Conservation (phyloP, 1,284 basidiomycete genomes). For the Rugiboletus extremiorientalis region DNA sequence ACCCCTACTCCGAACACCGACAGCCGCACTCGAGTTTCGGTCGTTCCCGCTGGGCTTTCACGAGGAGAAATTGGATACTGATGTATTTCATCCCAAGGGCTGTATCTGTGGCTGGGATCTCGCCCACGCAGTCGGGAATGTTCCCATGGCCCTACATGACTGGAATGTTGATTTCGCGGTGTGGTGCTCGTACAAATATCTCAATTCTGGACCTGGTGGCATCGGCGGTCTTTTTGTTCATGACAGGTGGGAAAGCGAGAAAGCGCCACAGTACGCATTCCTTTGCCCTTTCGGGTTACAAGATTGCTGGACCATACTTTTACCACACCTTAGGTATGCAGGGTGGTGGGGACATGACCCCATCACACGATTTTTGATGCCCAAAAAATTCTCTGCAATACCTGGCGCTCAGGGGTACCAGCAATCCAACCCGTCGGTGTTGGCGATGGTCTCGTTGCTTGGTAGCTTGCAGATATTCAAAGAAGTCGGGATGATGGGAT, state of each 20-base stretch:
- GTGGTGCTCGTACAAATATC: constrained; percentile 98
- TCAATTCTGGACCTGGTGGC: constrained; percentile 93
- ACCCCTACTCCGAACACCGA: constrained; percentile 6
- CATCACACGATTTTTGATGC: constrained; percentile 90
- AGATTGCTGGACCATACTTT: constrained; percentile 6
- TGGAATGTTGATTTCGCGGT: constrained; percentile 97
- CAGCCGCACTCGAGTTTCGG: constrained; percentile 1
- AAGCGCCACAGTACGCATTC: constrained; percentile 54
- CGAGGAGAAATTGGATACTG: constrained; percentile 11
- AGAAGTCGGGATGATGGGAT: constrained; percentile 69
- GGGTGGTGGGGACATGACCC: constrained; percentile 99
- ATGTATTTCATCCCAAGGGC: constrained; percentile 51
- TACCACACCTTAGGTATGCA: constrained; percentile 58
- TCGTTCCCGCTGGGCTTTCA: constrained; percentile 8
- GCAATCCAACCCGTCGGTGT: constrained; percentile 88
- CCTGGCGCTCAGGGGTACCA: constrained; percentile 94
- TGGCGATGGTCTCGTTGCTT: constrained; percentile 77
- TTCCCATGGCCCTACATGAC: constrained; percentile 85
- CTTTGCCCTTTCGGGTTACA: constrained; percentile 14
- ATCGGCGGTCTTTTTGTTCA: constrained; percentile 94
- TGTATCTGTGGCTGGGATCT: constrained; percentile 95
- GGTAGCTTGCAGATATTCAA: constrained; percentile 83
- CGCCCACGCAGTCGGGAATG: constrained; percentile 94
- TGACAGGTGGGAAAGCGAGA: constrained; percentile 69
- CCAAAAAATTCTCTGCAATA: constrained; percentile 78